A percentile compares a stretch with the other conserved stretches of the same genome.
These are phyloP conservation scores for Aureobasidium musti DNA, from an alignment of 2,329 filamentous ascomycete species.

Conservation along the genomic window DNA sequence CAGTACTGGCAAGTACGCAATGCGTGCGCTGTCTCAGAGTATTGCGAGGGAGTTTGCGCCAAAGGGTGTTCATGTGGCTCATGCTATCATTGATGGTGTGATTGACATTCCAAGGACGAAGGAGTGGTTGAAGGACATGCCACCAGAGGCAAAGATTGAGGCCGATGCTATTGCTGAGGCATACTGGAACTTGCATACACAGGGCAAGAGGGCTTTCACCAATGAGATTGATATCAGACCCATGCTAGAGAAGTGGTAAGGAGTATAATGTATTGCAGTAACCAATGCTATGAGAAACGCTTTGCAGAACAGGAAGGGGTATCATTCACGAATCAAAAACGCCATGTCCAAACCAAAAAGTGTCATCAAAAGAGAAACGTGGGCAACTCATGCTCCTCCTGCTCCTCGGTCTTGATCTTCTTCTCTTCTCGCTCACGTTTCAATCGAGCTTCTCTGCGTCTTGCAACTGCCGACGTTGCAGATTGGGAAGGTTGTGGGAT, in stretches of 20 bases:
- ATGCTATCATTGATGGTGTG: conserved; percentile 79
- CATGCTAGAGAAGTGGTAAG: conserved; percentile 78
- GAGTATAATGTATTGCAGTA: neutral
- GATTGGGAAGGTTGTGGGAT: conserved; percentile 7
- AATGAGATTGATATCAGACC: conserved; percentile 80
- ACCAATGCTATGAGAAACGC: neutral
- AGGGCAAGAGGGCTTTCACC: conserved; percentile 76
- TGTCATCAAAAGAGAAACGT: conserved; percentile 48
- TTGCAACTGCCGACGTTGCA: conserved; percentile 30
- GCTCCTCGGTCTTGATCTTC: conserved; percentile 38
- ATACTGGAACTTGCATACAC: conserved; percentile 82
- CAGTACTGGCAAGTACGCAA: conserved; percentile 76
- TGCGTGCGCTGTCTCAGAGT: conserved; percentile 71
- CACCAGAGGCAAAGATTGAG: conserved; percentile 67
- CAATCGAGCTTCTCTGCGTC: conserved; percentile 40
- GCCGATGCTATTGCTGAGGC: conserved; percentile 80
- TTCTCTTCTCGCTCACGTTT: conserved; percentile 36
- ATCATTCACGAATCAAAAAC: conserved; percentile 2
- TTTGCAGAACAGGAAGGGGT: neutral
- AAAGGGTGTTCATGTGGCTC: conserved; percentile 78
- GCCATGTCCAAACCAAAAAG: neutral
- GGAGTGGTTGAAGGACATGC: conserved; percentile 57
- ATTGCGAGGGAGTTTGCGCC: conserved; percentile 83
- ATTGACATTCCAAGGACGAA: conserved; percentile 78
- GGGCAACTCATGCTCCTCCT: conserved; percentile 42